Evolutionary conservation across 805 yeast species (phyloP), one percentile per base, ranked within the genome.

Genomic region (Ascoidea asiatica): DNA sequence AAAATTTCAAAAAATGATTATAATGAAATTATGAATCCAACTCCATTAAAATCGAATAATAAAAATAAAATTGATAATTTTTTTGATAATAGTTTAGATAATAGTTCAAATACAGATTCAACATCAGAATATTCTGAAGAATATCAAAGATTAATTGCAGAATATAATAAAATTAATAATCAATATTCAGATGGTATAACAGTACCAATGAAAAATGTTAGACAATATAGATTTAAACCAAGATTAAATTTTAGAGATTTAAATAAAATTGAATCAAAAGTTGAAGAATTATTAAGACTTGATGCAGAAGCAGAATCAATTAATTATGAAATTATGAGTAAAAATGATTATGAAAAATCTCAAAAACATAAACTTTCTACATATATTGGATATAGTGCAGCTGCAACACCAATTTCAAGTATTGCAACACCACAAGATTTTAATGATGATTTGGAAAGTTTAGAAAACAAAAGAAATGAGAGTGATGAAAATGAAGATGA

Each of bases 181-280:
- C 66, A 61, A 36, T 75, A 69, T 52, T 77, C 74, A n/a, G 86
- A 84, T 59, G 98, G 98, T 5, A 58, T 92, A 18, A 76, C 92
- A 0, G 80, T 86, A 5, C 95, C 97, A 1, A 67, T 84, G 63
- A 73, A 75, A 53, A 78, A 81, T 51, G 82, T 81, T 2, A 68
- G 77, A 39, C 73, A 81, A 48, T 66, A 87, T 39, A 70, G 92
- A 48, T 80, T 84, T 56, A 78, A 86, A 42, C 74, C 81, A 44
- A 77, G 81, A 46, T 72, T 84, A 50, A 77, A 80, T 45, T 79
- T 78, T 43, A 68, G 79, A 38, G 79, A 83, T 20, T 77, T 88
- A 56, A 84, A 86, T 46, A 79, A 77, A 49, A 78, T 87, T 5
- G 96, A 90, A 51, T 72, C 73, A 36, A 76, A 75, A 44, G 95